These are phyloP conservation scores for Tricharina praecox DNA, from an alignment of 495 filamentous ascomycete species.

Conservation along the genomic window DNA sequence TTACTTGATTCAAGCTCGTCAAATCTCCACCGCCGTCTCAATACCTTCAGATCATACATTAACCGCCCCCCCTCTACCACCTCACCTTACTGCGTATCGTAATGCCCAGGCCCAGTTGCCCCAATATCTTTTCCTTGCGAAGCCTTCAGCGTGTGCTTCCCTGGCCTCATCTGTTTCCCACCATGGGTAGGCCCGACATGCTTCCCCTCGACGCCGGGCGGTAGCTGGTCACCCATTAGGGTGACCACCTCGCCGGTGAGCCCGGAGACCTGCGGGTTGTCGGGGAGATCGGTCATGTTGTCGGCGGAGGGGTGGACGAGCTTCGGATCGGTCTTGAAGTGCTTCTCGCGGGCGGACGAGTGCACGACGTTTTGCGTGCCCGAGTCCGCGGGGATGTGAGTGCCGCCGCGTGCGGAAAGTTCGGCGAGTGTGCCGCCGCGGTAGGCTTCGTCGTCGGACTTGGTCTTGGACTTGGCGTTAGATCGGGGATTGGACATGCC, in stretches of 20 bases:
- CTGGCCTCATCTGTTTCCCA: slow-evolving; percentile 6
- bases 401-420: slow-evolving; percentile 8
- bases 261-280: background rate
- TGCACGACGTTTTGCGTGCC: slow-evolving; percentile 5
- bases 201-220: slow-evolving; percentile 8
- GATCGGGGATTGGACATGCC: background rate
- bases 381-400: slow-evolving; percentile 6
- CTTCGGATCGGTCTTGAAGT: background rate
- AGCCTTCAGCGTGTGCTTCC: slow-evolving; percentile 6
- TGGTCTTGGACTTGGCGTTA: too few species aligned
- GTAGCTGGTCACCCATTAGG: slow-evolving; percentile 4
- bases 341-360: background rate
- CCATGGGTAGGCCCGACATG: slow-evolving; percentile 6
- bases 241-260: slow-evolving; percentile 10
- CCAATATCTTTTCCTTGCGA: background rate
- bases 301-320: slow-evolving; percentile 1
- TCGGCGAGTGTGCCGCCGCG: slow-evolving; percentile 11
- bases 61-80: too few species aligned
- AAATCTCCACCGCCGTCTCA: too few species aligned
- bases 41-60: too few species aligned
- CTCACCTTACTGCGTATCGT: background rate
- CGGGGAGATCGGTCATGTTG: background rate
- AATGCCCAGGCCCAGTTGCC: background rate
- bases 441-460: background rate
- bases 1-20: too few species aligned